phyloP scores from a whole-genome alignment of 2,329 filamentous ascomycete genomes.

The Monascus ruber region DNA sequence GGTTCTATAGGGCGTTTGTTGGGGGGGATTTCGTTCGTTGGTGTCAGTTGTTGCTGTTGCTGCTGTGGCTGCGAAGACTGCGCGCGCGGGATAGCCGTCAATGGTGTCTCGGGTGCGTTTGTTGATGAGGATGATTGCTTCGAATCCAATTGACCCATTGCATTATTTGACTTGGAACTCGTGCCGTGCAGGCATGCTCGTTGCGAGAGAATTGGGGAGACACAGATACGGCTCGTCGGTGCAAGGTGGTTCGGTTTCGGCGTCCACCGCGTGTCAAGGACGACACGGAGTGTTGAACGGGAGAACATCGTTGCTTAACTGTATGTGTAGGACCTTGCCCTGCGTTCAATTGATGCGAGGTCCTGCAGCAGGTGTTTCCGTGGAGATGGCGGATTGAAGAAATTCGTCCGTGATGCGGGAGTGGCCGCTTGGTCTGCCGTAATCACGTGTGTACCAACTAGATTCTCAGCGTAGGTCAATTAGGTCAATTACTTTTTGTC shows the following conservation, averaged over 20 bases:
- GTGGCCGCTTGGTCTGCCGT: slow-evolving; percentile 17
- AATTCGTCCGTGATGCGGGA: slow-evolving; percentile 19
- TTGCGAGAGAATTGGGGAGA: slow-evolving; percentile 14
- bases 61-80: slow-evolving; percentile 13
- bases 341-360: slow-evolving; percentile 3
- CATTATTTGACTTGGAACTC: slow-evolving; percentile 12
- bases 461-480: neutral
- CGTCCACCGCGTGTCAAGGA: slow-evolving; percentile 15
- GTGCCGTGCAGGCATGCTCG: slow-evolving; percentile 34
- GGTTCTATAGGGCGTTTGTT: slow-evolving; percentile 27
- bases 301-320: slow-evolving; percentile 24
- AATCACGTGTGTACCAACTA: slow-evolving; percentile 1
- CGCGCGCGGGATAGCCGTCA: slow-evolving; percentile 14
- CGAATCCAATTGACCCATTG: neutral
- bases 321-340: slow-evolving; percentile 3
- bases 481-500: neutral
- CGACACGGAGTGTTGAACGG: slow-evolving; percentile 21
- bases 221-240: slow-evolving; percentile 7
- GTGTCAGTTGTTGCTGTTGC: slow-evolving; percentile 4
- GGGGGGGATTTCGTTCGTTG: slow-evolving; percentile 14
- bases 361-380: slow-evolving; percentile 5
- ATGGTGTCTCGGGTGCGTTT: slow-evolving; percentile 16
- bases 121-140: slow-evolving; percentile 18
- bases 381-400: slow-evolving; percentile 14
- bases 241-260: slow-evolving; percentile 1